Evolutionary conservation across 2,329 filamentous ascomycete genomes (phyloP).

Genomic region (Elsinoe fawcettii): DNA sequence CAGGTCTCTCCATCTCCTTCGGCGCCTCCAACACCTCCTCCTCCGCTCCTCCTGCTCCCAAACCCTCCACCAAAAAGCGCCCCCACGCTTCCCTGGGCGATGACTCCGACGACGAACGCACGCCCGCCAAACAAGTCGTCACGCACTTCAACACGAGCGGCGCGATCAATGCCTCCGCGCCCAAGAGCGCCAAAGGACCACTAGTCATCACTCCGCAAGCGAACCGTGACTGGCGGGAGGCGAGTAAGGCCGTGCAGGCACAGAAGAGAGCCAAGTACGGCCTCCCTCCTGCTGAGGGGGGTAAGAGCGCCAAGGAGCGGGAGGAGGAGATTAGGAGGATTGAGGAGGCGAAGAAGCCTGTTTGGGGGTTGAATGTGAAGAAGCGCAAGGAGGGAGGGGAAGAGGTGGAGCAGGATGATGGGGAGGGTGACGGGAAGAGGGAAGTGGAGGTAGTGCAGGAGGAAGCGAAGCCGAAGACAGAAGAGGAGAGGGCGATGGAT

Average conservation of each 20-base stretch:
- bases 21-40: neutral
- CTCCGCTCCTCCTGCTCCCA: neutral
- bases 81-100: slow-evolving; percentile 32
- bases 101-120: slow-evolving; percentile 51
- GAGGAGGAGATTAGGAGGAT: slow-evolving; percentile 24
- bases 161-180: slow-evolving; percentile 37
- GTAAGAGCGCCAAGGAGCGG: slow-evolving; percentile 24
- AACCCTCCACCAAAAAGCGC: slow-evolving; percentile 34
- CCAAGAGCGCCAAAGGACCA: slow-evolving; percentile 33
- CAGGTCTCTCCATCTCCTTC: slow-evolving; percentile 7
- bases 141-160: slow-evolving; percentile 50
- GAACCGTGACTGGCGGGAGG: slow-evolving; percentile 58
- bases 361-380: slow-evolving; percentile 46
- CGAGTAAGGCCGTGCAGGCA: slow-evolving; percentile 30
- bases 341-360: slow-evolving; percentile 38
- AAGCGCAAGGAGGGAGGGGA: slow-evolving; percentile 27
- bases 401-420: slow-evolving; percentile 22
- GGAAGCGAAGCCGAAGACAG: slow-evolving; percentile 35
- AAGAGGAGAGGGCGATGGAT: slow-evolving; percentile 50
- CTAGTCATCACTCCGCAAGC: slow-evolving; percentile 51
- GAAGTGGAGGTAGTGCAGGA: slow-evolving; percentile 17
- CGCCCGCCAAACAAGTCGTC: slow-evolving; percentile 42
- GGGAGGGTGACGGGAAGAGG: slow-evolving; percentile 22
- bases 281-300: slow-evolving; percentile 50
- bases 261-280: slow-evolving; percentile 48